phyloP scores from a whole-genome alignment of 1,284 basidiomycete species.

The Hortiboletus rubellus region DNA sequence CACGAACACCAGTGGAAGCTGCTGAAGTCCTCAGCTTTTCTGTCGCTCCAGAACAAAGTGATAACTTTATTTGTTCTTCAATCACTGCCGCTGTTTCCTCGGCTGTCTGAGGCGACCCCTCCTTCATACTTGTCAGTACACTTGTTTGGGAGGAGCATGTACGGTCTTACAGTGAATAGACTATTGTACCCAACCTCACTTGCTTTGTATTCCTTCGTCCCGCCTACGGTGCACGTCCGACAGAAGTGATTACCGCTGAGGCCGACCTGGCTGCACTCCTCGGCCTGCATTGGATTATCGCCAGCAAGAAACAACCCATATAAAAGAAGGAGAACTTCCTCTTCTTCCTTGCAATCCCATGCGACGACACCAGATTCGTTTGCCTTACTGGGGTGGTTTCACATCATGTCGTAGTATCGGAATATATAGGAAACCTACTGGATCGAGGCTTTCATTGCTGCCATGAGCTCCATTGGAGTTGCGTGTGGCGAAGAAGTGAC shows the following conservation, averaged over 20 bases:
- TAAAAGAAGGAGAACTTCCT: conserved; percentile 29
- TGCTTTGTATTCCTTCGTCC: conserved; percentile 23
- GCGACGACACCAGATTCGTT: conserved; percentile 3
- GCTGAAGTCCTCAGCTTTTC: not conserved
- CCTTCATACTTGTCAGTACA: no score
- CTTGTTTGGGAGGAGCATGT: no score
- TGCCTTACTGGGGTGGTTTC: not conserved
- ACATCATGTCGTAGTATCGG: no score
- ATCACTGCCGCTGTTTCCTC: not conserved
- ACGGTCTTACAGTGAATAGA: conserved; percentile 4
- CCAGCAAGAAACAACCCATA: conserved; percentile 28
- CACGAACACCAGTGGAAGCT: not conserved
- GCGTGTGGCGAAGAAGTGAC: conserved; percentile 33
- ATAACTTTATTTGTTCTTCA: not conserved
- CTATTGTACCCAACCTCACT: conserved; percentile 20
- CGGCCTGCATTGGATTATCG: conserved; percentile 40
- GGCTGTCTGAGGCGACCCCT: not conserved
- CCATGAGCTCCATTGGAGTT: conserved; percentile 27
- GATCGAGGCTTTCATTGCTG: conserved; percentile 24
- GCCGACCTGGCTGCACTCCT: conserved; percentile 34
- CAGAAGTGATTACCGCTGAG: conserved; percentile 34
- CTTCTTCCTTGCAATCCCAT: conserved; percentile 22
- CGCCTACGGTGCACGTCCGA: conserved; percentile 31
- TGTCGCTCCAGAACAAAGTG: not conserved
- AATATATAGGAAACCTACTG: no score